Evolutionary conservation across 2,329 filamentous ascomycete species (phyloP).

Genomic region (Aureobasidium sp.): DNA sequence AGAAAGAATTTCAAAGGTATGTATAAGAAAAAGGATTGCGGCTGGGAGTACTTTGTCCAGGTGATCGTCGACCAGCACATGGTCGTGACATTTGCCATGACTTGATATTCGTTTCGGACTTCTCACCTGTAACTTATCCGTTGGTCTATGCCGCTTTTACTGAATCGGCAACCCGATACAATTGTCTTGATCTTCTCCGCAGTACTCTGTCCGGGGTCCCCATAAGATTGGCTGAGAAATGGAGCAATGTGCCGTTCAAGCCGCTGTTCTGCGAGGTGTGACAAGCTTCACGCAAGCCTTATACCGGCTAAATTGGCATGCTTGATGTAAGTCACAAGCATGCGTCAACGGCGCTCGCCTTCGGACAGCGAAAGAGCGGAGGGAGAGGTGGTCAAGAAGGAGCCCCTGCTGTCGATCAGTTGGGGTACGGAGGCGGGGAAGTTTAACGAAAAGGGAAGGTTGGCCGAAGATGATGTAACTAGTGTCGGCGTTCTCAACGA

Average conservation of each 20-base stretch:
- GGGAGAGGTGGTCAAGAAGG: neutral
- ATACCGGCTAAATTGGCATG: slow-evolving; percentile 8
- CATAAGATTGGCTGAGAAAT: neutral
- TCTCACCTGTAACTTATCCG: neutral
- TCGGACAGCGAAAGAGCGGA: neutral
- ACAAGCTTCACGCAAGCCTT: neutral
- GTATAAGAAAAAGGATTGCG: neutral
- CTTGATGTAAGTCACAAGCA: neutral
- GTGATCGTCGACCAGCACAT: neutral
- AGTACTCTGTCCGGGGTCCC: neutral
- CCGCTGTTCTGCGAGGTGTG: neutral
- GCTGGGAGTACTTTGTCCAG: neutral
- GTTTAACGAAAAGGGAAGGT: neutral
- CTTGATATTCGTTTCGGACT: neutral
- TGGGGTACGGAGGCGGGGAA: neutral
- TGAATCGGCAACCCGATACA: neutral
- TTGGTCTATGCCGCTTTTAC: neutral
- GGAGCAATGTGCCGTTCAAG: neutral
- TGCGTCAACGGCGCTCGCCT: slow-evolving; percentile 7
- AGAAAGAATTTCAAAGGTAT: neutral
- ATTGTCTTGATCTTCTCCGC: neutral
- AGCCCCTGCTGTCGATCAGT: neutral
- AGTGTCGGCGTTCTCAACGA: neutral
- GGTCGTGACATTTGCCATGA: slow-evolving; percentile 1
- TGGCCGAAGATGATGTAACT: neutral